Conservation (phyloP, 1,284 basidiomycete genomes). For the Malassezia equina region DNA sequence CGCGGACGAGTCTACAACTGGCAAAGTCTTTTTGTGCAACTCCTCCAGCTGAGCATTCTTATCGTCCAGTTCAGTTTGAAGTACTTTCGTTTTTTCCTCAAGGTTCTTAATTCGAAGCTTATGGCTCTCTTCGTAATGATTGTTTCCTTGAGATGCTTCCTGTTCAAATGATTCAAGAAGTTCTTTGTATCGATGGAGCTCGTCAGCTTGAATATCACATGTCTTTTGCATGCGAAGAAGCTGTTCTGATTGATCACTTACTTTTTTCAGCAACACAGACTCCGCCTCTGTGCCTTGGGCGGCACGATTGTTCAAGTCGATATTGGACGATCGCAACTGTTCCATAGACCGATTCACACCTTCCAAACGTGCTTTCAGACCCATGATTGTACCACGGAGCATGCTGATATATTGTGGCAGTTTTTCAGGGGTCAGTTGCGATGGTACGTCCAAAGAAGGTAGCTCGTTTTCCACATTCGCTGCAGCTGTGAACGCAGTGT, state of each 20-base stretch:
- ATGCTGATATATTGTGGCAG: slow-evolving; percentile 26
- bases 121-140: slow-evolving; percentile 33
- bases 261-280: slow-evolving; percentile 26
- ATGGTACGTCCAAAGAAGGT: slow-evolving; percentile 10
- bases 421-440: slow-evolving; percentile 17
- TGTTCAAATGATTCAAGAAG: slow-evolving; percentile 28
- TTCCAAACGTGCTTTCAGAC: slow-evolving; percentile 21
- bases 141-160: slow-evolving; percentile 27
- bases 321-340: slow-evolving; percentile 22
- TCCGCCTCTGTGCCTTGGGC: slow-evolving; percentile 27
- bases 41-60: neutral
- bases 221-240: slow-evolving; percentile 12
- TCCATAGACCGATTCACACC: slow-evolving; percentile 18
- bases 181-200: slow-evolving; percentile 23
- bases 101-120: slow-evolving; percentile 36
- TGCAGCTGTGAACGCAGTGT: slow-evolving; percentile 22
- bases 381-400: slow-evolving; percentile 26
- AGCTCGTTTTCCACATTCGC: slow-evolving; percentile 16
- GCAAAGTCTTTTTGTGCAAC: neutral
- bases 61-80: neutral
- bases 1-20: neutral
- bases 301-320: slow-evolving; percentile 20
- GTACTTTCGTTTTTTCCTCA: slow-evolving; percentile 20
- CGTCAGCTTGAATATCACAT: slow-evolving; percentile 18
- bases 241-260: slow-evolving; percentile 32